Conservation (phyloP, 306 rosid genomes). For the Potentilla sterilis region DNA sequence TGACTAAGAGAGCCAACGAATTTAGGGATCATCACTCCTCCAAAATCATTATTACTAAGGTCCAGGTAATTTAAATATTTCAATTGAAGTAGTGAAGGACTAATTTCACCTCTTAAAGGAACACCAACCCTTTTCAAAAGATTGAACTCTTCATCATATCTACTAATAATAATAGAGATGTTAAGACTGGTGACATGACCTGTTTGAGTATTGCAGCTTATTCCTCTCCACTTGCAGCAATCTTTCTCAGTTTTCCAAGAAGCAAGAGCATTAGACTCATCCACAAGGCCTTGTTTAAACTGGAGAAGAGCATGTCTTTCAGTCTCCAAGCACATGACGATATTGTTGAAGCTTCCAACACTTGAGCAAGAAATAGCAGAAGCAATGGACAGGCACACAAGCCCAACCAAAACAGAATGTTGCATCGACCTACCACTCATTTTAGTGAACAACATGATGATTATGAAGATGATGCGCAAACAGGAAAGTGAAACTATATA, state of each 20-base stretch:
- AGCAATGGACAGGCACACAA: background rate
- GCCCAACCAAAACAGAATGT: background rate
- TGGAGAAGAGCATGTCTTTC: background rate
- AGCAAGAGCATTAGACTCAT: background rate
- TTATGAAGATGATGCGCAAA: background rate
- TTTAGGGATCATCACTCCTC: background rate
- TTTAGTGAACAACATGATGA: background rate
- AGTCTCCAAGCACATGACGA: background rate
- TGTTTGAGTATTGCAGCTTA: background rate
- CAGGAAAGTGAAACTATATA: background rate
- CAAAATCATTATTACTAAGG: background rate
- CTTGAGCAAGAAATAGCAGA: background rate
- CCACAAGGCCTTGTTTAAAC: background rate
- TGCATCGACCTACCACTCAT: background rate
- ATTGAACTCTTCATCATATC: too few relatives aligned
- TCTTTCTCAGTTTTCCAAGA: background rate
- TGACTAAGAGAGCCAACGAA: background rate
- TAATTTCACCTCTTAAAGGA: background rate
- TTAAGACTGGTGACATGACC: background rate
- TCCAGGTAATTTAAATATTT: background rate
- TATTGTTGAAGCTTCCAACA: background rate
- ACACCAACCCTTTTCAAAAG: too few relatives aligned
- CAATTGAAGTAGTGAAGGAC: background rate
- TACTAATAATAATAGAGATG: too few relatives aligned
- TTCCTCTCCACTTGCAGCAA: background rate